A percentile compares a stretch with the other conserved stretches of the same genome.
Conservation (phyloP, 2,329 filamentous ascomycete genomes). For the Cladophialophora exuberans region DNA sequence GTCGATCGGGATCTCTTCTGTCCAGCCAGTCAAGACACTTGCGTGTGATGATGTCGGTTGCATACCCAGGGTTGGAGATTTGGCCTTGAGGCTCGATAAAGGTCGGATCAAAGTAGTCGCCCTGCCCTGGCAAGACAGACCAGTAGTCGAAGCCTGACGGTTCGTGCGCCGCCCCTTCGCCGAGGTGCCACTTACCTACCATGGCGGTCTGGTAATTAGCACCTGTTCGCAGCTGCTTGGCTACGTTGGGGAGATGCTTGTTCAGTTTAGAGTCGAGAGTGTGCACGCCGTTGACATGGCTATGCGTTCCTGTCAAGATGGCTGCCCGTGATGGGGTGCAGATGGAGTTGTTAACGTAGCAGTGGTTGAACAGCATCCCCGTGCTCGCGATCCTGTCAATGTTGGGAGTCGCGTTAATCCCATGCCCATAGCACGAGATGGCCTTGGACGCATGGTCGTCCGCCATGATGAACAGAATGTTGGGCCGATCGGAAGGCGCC, state of each 20-base stretch:
- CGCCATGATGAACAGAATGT: constrained; percentile 57
- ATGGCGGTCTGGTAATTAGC: constrained; percentile 57
- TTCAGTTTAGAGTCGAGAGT: constrained; percentile 56
- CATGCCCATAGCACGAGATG: constrained; percentile 54
- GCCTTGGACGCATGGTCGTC: constrained; percentile 59
- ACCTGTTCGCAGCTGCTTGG: constrained; percentile 53
- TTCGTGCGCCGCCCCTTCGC: constrained; percentile 51
- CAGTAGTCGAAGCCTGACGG: constrained; percentile 58
- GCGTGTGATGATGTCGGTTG: constrained; percentile 43
- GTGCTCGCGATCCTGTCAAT: constrained; percentile 55
- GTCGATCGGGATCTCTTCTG: constrained; percentile 55
- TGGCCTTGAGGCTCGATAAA: constrained; percentile 50
- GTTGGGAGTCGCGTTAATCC: constrained; percentile 57
- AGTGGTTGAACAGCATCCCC: constrained; percentile 57
- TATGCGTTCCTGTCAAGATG: constrained; percentile 57
- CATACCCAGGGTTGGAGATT: constrained; percentile 47
- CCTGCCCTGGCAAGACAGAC: constrained; percentile 56
- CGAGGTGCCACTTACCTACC: constrained; percentile 60
- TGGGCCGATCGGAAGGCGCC: too few species aligned
- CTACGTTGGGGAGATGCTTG: constrained; percentile 55
- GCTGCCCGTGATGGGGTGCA: constrained; percentile 57
- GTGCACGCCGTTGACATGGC: constrained; percentile 58
- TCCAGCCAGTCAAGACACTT: not conserved
- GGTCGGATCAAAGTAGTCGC: constrained; percentile 56
- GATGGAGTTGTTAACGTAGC: constrained; percentile 59